Evolutionary conservation across 345 rosid species (phyloP).

Genomic region (Salix udensis): DNA sequence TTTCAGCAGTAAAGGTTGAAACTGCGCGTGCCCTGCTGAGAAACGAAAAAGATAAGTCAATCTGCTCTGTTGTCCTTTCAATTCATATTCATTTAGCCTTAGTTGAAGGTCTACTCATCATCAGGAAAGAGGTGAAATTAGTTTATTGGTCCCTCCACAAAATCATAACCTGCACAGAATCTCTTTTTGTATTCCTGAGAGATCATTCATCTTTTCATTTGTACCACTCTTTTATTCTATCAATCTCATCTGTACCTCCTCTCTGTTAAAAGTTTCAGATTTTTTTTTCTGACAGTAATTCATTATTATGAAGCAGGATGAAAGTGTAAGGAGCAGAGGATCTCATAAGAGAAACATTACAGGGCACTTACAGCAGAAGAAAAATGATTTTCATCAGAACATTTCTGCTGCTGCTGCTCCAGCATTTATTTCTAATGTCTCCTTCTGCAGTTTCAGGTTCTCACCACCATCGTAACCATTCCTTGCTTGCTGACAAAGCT

Average conservation of each 20-base stretch:
- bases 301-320: slow-evolving; percentile 14
- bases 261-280: not conserved
- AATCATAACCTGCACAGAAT: slow-evolving; percentile 17
- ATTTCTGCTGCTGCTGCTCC: slow-evolving; percentile 26
- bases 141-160: slow-evolving; percentile 2
- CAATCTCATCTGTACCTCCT: not conserved
- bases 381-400: slow-evolving; percentile 22
- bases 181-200: not conserved
- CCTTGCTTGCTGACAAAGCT: slow-evolving; percentile 38
- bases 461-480: slow-evolving; percentile 19
- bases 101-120: slow-evolving; percentile 32
- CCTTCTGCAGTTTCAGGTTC: slow-evolving; percentile 11
- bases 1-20: slow-evolving; percentile 4
- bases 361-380: not conserved
- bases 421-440: slow-evolving; percentile 12
- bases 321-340: not conserved
- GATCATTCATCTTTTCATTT: slow-evolving; percentile 1
- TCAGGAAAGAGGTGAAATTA: not conserved
- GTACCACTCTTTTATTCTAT: not conserved
- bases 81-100: slow-evolving; percentile 13
- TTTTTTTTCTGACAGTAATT: not conserved
- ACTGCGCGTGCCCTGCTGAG: not conserved
- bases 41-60: not conserved
- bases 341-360: not conserved
- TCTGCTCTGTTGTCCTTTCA: not conserved